Conservation (phyloP, 352 stramenopile genomes). For the Phytophthora capsici region DNA sequence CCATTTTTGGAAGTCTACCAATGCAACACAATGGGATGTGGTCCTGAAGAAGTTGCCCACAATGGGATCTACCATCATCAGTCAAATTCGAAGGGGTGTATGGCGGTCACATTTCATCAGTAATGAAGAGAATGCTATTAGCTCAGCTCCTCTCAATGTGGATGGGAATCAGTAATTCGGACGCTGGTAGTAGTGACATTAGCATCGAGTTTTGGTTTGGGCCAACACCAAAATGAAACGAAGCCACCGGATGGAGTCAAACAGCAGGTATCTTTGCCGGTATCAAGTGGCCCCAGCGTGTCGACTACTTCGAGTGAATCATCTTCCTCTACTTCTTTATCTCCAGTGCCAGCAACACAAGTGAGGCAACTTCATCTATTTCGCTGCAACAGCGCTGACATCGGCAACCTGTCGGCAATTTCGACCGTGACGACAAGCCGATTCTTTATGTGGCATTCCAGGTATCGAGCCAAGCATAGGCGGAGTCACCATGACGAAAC, state of each 20-base stretch:
- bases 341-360: background rate
- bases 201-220: background rate
- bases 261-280: background rate
- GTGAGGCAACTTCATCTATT: background rate
- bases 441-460: conserved; percentile 54
- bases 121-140: too few species aligned
- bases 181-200: background rate
- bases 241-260: conserved; percentile 8
- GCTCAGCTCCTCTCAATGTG: too few species aligned
- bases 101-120: too few species aligned
- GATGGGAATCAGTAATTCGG: background rate
- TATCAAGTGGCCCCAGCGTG: background rate
- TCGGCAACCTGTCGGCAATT: conserved; percentile 16
- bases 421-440: conserved; percentile 33
- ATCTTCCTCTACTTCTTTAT: conserved; percentile 1
- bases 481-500: conserved; percentile 22
- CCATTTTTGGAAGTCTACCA: too few species aligned
- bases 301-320: background rate
- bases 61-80: too few species aligned
- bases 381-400: background rate
- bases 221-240: background rate
- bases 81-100: too few species aligned
- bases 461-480: conserved; percentile 37
- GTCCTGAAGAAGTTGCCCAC: too few species aligned
- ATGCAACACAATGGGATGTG: too few species aligned